Base-by-base conservation (phyloP, 345 rosid genomes). In the Lepidium africanum region DNA sequence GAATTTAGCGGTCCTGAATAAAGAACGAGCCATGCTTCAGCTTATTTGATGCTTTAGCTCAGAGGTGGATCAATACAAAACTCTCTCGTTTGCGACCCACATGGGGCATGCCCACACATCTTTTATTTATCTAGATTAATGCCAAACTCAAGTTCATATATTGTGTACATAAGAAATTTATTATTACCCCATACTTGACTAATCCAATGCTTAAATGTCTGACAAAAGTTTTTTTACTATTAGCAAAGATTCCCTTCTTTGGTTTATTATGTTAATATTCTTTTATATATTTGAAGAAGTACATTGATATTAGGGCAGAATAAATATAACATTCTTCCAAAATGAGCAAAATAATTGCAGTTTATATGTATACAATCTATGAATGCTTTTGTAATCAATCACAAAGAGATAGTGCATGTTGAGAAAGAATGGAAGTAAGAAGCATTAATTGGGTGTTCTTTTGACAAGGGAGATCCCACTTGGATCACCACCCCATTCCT, bases 401-500 rank as follows among this genome's bases (percentile, higher is more conserved):
- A 17, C 21, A 33, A 15, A 13, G 19, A 43, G 25, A 67, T 21
- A 32, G 19, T 57, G n/a, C n/a, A n/a, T n/a, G 47, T 15, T 11
- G 42, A 10, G 25, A 59, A 10, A 21, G 11, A 45, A 37, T 5
- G 9, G 10, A 17, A 33, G 36, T 57, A 42, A 23, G 40, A 38
- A 64, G 48, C 84, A 41, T 65, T 52, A 65, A n/a, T 42, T 23
- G 40, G 6, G 2, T 23, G 81, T 76, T 76, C 96, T 77, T 71
- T 86, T 80, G 19, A 89, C 97, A 77, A 94, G 65, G 59, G 87
- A 78, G 71, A 91, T 86, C 11, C 90, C 92, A 55, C 84, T 91
- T 0, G 99, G 96, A 48, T 94, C 87, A 57, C 99, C 97, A 37
- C 97, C 97, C 90, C 83, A 91, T 76, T 94, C 99, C 77, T 94